Percentiles rank a stretch among this genome's conserved stretches.
phyloP scores from a whole-genome alignment of 2,329 filamentous ascomycete species.

The Pezicula radicicola region DNA sequence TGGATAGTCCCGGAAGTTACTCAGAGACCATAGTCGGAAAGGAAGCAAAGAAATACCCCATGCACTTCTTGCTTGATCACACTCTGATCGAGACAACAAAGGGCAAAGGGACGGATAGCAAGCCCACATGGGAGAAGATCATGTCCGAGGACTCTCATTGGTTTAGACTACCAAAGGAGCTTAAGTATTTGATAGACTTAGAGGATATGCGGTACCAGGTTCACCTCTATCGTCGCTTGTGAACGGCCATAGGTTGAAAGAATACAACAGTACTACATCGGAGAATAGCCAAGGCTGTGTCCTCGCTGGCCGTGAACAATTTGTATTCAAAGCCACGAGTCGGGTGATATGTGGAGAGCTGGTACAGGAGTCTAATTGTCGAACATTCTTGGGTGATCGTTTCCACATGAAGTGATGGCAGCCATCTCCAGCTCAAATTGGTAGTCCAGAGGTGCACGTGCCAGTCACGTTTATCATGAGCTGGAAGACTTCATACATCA shows the following conservation, averaged over 20 bases:
- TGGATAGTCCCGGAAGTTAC: constrained; percentile 93
- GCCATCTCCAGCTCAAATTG: background rate
- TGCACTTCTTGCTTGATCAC: constrained; percentile 89
- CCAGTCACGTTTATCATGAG: background rate
- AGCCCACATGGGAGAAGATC: constrained; percentile 67
- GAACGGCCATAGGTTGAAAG: background rate
- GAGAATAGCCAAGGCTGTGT: constrained; percentile 1
- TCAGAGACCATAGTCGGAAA: constrained; percentile 71
- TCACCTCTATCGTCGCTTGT: constrained; percentile 66
- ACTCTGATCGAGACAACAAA: constrained; percentile 56
- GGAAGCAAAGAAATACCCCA: constrained; percentile 72
- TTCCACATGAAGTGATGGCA: too few relatives aligned
- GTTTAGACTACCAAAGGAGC: constrained; percentile 68
- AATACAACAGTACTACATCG: background rate
- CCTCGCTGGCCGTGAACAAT: background rate
- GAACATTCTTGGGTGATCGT: too few relatives aligned
- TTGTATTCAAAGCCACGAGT: too few relatives aligned
- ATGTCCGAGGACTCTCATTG: constrained; percentile 75
- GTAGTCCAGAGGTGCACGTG: background rate
- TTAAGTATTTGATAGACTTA: constrained; percentile 79
- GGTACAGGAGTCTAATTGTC: too few relatives aligned
- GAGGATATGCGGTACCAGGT: constrained; percentile 97
- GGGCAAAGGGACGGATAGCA: constrained; percentile 25
- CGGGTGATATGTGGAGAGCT: too few relatives aligned
- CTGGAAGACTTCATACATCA: constrained; percentile 6